Evolutionary conservation across 164 flowering plant species (phyloP).

Genomic region (Stephania cephalantha): DNA sequence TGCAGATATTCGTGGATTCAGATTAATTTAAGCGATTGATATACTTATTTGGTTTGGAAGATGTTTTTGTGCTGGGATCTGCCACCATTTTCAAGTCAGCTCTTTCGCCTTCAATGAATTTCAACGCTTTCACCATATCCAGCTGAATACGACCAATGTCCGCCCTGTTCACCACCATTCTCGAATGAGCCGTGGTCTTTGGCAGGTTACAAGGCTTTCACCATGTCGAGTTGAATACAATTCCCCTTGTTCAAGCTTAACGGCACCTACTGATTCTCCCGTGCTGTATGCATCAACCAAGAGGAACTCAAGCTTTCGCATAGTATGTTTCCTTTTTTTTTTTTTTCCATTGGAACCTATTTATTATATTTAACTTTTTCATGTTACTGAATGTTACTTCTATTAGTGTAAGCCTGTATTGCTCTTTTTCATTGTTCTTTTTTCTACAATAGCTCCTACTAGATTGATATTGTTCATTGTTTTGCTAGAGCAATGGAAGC

Average conservation of each 20-base stretch:
- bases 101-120: background rate
- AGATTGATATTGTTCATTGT: background rate
- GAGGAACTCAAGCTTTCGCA: background rate
- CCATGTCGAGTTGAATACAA: background rate
- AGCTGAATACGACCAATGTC: background rate
- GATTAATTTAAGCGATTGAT: conserved; percentile 10
- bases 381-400: background rate
- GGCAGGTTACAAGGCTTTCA: background rate
- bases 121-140: background rate
- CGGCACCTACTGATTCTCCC: too few species aligned
- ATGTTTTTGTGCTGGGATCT: background rate
- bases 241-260: background rate
- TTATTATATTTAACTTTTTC: background rate
- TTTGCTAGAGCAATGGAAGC: background rate
- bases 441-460: background rate
- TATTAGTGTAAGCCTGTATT: background rate
- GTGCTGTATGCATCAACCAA: background rate
- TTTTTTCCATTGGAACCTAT: too few species aligned
- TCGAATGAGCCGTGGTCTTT: too few species aligned
- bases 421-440: background rate
- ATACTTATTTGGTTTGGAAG: background rate
- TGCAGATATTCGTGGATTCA: conserved; percentile 26
- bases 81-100: background rate
- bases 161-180: background rate
- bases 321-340: too few species aligned